Evolutionary conservation across 148 eudicot species (phyloP).

Genomic region (Heliamphora exappendiculata): DNA sequence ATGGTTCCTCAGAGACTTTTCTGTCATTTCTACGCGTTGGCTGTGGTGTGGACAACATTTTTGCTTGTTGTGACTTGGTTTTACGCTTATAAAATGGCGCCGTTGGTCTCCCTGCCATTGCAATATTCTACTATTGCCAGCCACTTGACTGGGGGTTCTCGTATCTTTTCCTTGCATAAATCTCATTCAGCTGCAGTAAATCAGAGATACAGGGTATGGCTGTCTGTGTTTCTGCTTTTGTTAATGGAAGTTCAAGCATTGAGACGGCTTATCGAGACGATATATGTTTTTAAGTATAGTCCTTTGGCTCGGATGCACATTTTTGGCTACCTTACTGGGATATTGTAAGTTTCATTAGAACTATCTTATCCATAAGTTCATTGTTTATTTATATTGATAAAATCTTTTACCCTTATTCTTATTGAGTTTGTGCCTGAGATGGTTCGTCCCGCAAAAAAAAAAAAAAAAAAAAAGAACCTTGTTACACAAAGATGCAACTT

Average conservation of each 20-base stretch:
- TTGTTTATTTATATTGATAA: not conserved
- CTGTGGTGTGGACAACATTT: conserved; percentile 59
- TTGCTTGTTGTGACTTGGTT: conserved; percentile 61
- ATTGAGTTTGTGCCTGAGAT: not conserved
- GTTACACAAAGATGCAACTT: not conserved
- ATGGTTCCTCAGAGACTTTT: conserved; percentile 75
- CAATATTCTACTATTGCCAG: conserved; percentile 50
- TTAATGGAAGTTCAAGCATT: conserved; percentile 77
- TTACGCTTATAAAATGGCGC: conserved; percentile 52
- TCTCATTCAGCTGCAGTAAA: conserved; percentile 25
- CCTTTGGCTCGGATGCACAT: conserved; percentile 80
- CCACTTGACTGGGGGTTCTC: conserved; percentile 61
- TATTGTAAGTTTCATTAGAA: conserved; percentile 52
- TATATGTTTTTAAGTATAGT: conserved; percentile 69
- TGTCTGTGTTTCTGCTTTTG: conserved; percentile 66
- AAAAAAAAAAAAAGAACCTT: not conserved
- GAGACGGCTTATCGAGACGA: conserved; percentile 69
- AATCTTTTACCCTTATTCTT: not conserved
- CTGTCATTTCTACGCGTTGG: conserved; percentile 76
- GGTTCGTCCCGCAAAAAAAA: not conserved
- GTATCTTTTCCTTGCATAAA: conserved; percentile 32
- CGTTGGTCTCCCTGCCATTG: conserved; percentile 40
- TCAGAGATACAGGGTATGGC: conserved; percentile 42
- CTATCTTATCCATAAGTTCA: not conserved
- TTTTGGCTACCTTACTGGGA: conserved; percentile 62